Base-by-base conservation (phyloP, 179 eudicot genomes). In the Corrigiola litoralis region DNA sequence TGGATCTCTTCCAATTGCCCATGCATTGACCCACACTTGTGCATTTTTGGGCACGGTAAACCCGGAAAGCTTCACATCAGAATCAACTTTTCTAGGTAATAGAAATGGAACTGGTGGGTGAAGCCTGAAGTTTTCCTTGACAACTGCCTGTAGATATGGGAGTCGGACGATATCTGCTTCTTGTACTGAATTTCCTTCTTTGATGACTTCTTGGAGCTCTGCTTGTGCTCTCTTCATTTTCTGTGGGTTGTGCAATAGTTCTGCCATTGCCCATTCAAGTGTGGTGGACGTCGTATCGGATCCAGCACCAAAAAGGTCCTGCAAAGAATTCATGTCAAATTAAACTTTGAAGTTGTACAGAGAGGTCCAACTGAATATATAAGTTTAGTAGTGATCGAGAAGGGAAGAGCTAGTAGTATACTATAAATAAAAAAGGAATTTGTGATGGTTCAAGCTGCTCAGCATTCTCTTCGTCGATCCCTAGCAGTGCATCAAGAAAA, bases 61-160 rank as follows among this genome's bases (percentile, higher is more conserved):
- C n/a, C n/a, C n/a, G n/a, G n/a, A 28, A 25, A 61, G 65, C 65
- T 53, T 25, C 1, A 83, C 76, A 34, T 76, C 77, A 8, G 34
- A 25, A 4, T 72, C 57, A 5, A 67, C 72, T 65, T 60, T 70
- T 58, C 77, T 82, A 17, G 85, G 89, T 0, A 79, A 56, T 36
- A 80, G 32, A 18, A 85, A 57, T 44, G 90, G 82, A 5, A 51
- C 82, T 14, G 84, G 14, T 36, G 74, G 70, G 69, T 82, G 85
- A 36, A 78, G 61, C 50, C 84, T 67, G 9, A 80, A 28, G 12
- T 83, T 78, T 62, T 85, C 90, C 52, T 85, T 85, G 6, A 82
- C 60, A 12, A 77, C 33, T 10, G 83, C 70, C 23, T 80, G 77
- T 23, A 85, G 52, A 54, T 80, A 80, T 12, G 79, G 82, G 2